These are phyloP conservation scores for Biscutella laevigata DNA, from an alignment of 441 rosid genomes.

Conservation along the genomic window DNA sequence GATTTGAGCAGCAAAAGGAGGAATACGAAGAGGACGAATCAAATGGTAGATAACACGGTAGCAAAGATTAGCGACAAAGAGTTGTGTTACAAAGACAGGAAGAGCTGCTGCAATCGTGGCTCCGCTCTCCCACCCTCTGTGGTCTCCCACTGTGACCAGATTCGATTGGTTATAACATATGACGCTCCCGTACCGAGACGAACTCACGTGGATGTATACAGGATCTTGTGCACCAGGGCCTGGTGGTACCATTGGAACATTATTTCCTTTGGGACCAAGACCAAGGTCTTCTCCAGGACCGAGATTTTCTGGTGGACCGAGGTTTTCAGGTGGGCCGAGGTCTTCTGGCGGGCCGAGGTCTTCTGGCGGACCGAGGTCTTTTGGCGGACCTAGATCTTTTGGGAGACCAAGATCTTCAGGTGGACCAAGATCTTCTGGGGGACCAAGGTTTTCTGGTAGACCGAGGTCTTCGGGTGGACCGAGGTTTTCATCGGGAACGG, in stretches of 20 bases:
- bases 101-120: not conserved
- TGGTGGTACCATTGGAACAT: too few species aligned
- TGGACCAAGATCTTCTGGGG: not conserved
- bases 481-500: too few species aligned
- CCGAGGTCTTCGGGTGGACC: too few species aligned
- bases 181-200: slow-evolving; percentile 2
- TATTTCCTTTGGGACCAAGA: too few species aligned
- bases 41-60: slow-evolving; percentile 17
- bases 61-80: slow-evolving; percentile 7
- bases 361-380: not conserved
- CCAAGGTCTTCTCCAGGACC: too few species aligned
- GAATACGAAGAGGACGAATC: slow-evolving; percentile 19
- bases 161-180: slow-evolving; percentile 10
- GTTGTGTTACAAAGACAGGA: slow-evolving; percentile 25
- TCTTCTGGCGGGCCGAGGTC: not conserved
- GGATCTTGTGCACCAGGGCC: too few species aligned
- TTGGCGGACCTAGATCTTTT: too few species aligned
- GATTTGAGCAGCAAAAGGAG: slow-evolving; percentile 31
- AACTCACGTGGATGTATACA: too few species aligned
- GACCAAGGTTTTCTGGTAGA: not conserved
- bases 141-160: not conserved
- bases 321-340: not conserved
- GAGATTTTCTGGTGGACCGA: too few species aligned
- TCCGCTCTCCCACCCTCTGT: slow-evolving; percentile 2
- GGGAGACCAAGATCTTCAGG: too few species aligned